Base-by-base conservation (phyloP, 2,329 filamentous ascomycete species). In the Exophiala viscosa region DNA sequence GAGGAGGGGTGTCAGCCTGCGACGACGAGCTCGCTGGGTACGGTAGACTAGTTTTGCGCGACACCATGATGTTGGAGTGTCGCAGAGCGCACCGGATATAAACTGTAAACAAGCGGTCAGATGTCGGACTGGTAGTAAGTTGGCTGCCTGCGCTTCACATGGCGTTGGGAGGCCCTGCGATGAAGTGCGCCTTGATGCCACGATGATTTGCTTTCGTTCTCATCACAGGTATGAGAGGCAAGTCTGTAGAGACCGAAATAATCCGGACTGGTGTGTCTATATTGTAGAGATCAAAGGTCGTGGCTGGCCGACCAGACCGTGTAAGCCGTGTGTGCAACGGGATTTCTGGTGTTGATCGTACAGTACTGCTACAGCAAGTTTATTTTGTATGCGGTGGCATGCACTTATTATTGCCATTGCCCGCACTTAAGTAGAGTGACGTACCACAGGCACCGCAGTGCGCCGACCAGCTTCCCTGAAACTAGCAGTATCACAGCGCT, bases 41-140 rank as follows among this genome's bases (percentile, higher is more conserved):
- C 5, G 60, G 59, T 13, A 59, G 45, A 14, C 57, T 48, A n/a
- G 55, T 42, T 47, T 61, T 60, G 20, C 57, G 57, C 18, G 51
- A 50, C 38, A 63, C 58, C 51, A 55, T 60, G 28, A 45, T 46
- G 32, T 36, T 18, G 34, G 35, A 34, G 31, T 23, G 35, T 36
- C 3, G 33, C 7, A 20, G 17, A 8, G 33, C 7, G 15, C 14
- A 17, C 13, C 32, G 32, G 13, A 39, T 3, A 23, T 23, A 13
- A 23, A 23, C 3, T 13, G 40, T n/a, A 13, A 23, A 10, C 20
- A 20, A 14, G n/a, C 9, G 7, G 18, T 5, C 40, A 28, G 28
- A 23, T 23, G 6, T 23, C 40, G 28, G 28, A 31, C 18, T 36
- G 20, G n/a, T n/a, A 18, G 40, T 18, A 42, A 20, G 14, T 46